Base-by-base conservation (phyloP, 495 filamentous ascomycete genomes). In the Cudoniella acicularis region DNA sequence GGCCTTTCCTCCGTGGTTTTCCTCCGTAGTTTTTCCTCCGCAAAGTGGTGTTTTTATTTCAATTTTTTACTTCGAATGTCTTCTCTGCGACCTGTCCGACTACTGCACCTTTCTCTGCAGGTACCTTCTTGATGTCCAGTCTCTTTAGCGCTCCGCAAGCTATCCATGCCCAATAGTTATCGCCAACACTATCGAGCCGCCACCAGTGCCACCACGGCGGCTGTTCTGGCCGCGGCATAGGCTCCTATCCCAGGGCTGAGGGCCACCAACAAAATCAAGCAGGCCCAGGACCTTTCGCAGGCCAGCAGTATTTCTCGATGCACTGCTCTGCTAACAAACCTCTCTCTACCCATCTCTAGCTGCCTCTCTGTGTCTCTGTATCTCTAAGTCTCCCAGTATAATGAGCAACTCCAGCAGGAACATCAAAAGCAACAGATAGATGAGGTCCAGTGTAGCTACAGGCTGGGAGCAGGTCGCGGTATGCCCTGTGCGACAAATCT, bases 361-460 rank as follows among this genome's bases (percentile, higher is more conserved):
- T n/a, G n/a, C n/a, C n/a, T n/a, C n/a, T n/a, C n/a, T n/a, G n/a
- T n/a, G n/a, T n/a, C n/a, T n/a, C n/a, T n/a, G n/a, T n/a, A n/a
- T n/a, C n/a, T n/a, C n/a, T n/a, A n/a, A n/a, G n/a, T n/a, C n/a
- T n/a, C n/a, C n/a, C n/a, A n/a, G n/a, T 41, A 9, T n/a, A 41
- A 9, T 9, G 43, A 8, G 20, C 43, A 8, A 21, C 8, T 47
- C 43, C 13, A 47, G 43, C 13, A 17, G 43, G 16, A 47, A 47
- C 43, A 36, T 8, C 43, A 47, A 47, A 47, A 47, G 43, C 43
- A 47, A 17, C 43, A 47, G 43, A 47, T 47, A 47, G 43, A 47
- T 47, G 43, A 47, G 43, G 8, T 8, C 20, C 43, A 47, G 17
- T 47, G n/a, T n/a, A n/a, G 6, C 16, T 17, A 21, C 4, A 17